Percentiles rank a stretch among this genome's conserved stretches.
Conservation (phyloP, 257 asterid species). For the Salvia miltiorrhiza region DNA sequence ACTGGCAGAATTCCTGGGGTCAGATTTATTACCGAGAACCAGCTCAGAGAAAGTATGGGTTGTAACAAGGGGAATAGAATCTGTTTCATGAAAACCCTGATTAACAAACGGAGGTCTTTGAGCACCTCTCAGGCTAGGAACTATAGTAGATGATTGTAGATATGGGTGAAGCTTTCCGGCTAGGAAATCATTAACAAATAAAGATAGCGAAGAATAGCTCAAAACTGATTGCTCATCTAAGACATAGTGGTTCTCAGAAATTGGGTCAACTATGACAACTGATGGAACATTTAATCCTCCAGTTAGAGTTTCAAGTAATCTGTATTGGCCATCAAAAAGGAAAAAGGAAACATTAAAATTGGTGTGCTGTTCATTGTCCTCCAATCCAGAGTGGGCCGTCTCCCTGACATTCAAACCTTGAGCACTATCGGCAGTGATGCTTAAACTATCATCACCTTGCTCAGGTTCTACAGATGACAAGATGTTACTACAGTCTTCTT, state of each 20-base stretch:
- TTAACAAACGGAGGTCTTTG: slow-evolving; percentile 87
- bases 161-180: slow-evolving; percentile 68
- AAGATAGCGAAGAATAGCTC: slow-evolving; percentile 46
- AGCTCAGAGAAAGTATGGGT: slow-evolving; percentile 62
- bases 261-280: slow-evolving; percentile 70
- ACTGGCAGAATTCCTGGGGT: slow-evolving; percentile 34
- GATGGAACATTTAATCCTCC: slow-evolving; percentile 68
- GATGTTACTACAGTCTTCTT: slow-evolving; percentile 25
- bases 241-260: slow-evolving; percentile 52
- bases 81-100: slow-evolving; percentile 81
- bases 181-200: slow-evolving; percentile 53
- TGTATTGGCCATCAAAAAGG: slow-evolving; percentile 70
- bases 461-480: slow-evolving; percentile 30
- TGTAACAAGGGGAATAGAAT: slow-evolving; percentile 71
- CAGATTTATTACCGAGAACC: slow-evolving; percentile 55
- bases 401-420: slow-evolving; percentile 29
- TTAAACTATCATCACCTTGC: slow-evolving; percentile 18
- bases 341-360: slow-evolving; percentile 52
- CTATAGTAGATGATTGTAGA: slow-evolving; percentile 51
- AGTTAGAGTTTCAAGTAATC: slow-evolving; percentile 77
- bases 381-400: slow-evolving; percentile 26
- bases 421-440: slow-evolving; percentile 28
- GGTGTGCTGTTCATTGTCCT: slow-evolving; percentile 34
- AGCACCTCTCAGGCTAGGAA: slow-evolving; percentile 49
- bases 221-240: slow-evolving; percentile 43